These are phyloP conservation scores for Solioccasus polychromus DNA, from an alignment of 768 basidiomycete species.

Conservation along the genomic window DNA sequence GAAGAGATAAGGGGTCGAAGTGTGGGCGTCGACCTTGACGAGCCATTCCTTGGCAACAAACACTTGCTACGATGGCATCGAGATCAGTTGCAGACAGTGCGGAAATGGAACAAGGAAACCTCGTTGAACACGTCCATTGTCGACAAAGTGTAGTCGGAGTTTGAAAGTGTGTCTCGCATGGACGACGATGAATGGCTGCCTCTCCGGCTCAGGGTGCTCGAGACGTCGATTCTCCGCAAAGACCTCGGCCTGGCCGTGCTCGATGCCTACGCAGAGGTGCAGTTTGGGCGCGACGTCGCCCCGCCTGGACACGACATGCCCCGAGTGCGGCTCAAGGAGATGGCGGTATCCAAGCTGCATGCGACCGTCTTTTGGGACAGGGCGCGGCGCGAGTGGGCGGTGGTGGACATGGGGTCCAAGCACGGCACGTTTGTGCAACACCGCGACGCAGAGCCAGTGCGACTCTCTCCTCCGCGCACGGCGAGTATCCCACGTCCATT, in stretches of 20 bases:
- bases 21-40: slow-evolving; percentile 56
- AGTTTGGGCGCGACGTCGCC: slow-evolving; percentile 71
- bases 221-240: slow-evolving; percentile 48
- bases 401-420: slow-evolving; percentile 84
- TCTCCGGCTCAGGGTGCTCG: slow-evolving; percentile 39
- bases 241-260: slow-evolving; percentile 55
- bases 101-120: slow-evolving; percentile 20
- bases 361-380: slow-evolving; percentile 73
- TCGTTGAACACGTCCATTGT: too few species aligned
- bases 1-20: slow-evolving; percentile 67
- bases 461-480: slow-evolving; percentile 61
- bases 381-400: slow-evolving; percentile 56
- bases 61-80: slow-evolving; percentile 43
- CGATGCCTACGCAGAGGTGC: slow-evolving; percentile 60
- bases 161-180: slow-evolving; percentile 17
- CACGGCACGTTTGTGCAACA: slow-evolving; percentile 71
- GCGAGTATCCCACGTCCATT: slow-evolving; percentile 68
- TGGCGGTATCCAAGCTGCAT: slow-evolving; percentile 81
- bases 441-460: slow-evolving; percentile 32
- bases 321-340: slow-evolving; percentile 74
- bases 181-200: slow-evolving; percentile 37
- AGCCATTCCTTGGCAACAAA: slow-evolving; percentile 74
- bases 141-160: too few species aligned
- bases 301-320: slow-evolving; percentile 50
- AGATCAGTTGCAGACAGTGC: not conserved